Evolutionary conservation across 1,139 yeast species (phyloP).

Genomic region (Blastobotrys niveus): DNA sequence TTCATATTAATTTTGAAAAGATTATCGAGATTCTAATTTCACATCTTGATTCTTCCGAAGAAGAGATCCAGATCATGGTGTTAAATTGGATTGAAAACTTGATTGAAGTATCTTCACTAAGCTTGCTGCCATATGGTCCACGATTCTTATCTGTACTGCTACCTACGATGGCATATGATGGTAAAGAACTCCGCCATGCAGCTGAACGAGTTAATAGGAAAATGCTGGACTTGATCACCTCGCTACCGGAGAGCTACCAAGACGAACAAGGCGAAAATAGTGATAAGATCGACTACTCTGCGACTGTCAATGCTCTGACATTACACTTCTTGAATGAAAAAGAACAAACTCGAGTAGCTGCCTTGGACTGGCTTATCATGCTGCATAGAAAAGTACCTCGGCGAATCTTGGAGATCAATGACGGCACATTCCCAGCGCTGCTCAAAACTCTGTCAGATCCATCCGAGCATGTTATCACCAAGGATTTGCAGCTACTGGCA

Average conservation of each 20-base stretch:
- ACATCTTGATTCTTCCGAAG: conserved; percentile 68
- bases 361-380: conserved; percentile 86
- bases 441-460: conserved; percentile 80
- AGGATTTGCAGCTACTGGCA: conserved; percentile 70
- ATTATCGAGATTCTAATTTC: conserved; percentile 75
- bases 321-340: conserved; percentile 61
- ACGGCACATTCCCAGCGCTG: conserved; percentile 68
- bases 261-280: conserved; percentile 22
- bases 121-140: conserved; percentile 63
- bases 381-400: conserved; percentile 69
- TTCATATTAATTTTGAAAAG: conserved; percentile 71
- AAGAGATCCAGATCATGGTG: conserved; percentile 75
- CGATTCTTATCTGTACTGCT: conserved; percentile 52
- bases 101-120: conserved; percentile 67
- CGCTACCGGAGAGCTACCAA: conserved; percentile 25
- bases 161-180: conserved; percentile 51
- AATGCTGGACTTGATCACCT: conserved; percentile 43
- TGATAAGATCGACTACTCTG: conserved; percentile 47
- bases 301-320: conserved; percentile 56
- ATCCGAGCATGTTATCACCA: conserved; percentile 75
- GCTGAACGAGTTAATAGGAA: conserved; percentile 52
- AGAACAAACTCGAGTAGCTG: conserved; percentile 76
- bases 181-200: conserved; percentile 46
- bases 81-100: conserved; percentile 79
- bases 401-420: conserved; percentile 50